Evolutionary conservation across 2,329 filamentous ascomycete genomes (phyloP).

Genomic region (Fusarium sp.): DNA sequence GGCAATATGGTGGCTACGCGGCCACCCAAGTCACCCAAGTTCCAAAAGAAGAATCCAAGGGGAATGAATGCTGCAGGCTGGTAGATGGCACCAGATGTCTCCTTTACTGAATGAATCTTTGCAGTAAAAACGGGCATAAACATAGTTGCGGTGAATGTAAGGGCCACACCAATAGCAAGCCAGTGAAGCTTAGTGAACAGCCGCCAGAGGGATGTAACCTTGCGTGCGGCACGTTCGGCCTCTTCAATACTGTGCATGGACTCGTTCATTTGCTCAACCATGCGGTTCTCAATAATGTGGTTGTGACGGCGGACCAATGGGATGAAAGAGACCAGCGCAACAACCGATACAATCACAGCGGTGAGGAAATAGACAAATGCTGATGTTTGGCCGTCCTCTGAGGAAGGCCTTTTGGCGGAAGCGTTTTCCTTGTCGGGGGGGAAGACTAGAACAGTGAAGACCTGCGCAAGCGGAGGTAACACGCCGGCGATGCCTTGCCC

Average conservation of each 20-base stretch:
- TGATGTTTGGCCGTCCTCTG: conserved; percentile 59
- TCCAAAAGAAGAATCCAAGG: conserved; percentile 93
- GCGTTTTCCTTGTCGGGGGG: conserved; percentile 54
- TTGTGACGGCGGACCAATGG: conserved; percentile 75
- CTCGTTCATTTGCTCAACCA: conserved; percentile 62
- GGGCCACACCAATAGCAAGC: conserved; percentile 79
- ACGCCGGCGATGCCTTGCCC: conserved; percentile 94
- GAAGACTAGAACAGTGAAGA: conserved; percentile 78
- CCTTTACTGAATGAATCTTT: conserved; percentile 65
- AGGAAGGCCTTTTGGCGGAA: conserved; percentile 41
- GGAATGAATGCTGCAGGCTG: conserved; percentile 86
- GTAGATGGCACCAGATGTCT: conserved; percentile 67
- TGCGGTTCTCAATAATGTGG: conserved; percentile 63
- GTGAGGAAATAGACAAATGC: conserved; percentile 94
- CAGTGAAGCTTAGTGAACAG: conserved; percentile 84
- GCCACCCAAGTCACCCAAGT: conserved; percentile 84
- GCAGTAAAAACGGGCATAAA: conserved; percentile 93
- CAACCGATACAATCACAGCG: conserved; percentile 79
- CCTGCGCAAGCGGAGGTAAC: conserved; percentile 87
- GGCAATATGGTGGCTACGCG: conserved; percentile 74
- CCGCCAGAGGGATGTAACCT: conserved; percentile 66
- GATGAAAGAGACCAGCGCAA: conserved; percentile 78
- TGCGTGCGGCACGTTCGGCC: conserved; percentile 64
- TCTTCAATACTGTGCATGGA: conserved; percentile 65
- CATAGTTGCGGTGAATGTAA: conserved; percentile 90